phyloP scores from a whole-genome alignment of 352 stramenopile species.

The Phytophthora sp. region DNA sequence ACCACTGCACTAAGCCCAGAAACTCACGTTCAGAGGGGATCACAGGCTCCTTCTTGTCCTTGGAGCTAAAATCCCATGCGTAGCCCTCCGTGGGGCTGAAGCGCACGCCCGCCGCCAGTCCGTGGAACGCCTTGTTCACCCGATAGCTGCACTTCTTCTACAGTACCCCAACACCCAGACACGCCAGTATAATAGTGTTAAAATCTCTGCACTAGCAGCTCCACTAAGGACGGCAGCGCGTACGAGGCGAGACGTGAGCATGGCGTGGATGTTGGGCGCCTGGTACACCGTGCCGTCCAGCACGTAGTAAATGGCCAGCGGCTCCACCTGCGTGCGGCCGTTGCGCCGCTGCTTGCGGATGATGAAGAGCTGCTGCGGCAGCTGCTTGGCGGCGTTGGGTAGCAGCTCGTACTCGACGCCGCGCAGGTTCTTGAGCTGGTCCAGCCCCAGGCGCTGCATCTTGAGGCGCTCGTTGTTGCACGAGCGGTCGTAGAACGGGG shows the following conservation, averaged over 20 bases:
- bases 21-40: slow-evolving; percentile 84
- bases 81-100: slow-evolving; percentile 89
- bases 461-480: slow-evolving; percentile 92
- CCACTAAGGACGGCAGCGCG: no score
- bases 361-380: slow-evolving; percentile 88
- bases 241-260: slow-evolving; percentile 88
- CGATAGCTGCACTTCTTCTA: slow-evolving; percentile 90
- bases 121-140: slow-evolving; percentile 85
- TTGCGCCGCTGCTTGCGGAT: slow-evolving; percentile 87
- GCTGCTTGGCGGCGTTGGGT: slow-evolving; percentile 81
- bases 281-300: slow-evolving; percentile 89
- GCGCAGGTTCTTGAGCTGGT: slow-evolving; percentile 89
- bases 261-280: slow-evolving; percentile 87
- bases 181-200: neutral
- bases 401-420: slow-evolving; percentile 91
- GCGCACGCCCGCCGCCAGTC: slow-evolving; percentile 72
- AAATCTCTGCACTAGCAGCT: no score
- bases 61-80: slow-evolving; percentile 88
- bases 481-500: slow-evolving; percentile 88
- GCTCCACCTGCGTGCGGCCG: slow-evolving; percentile 76
- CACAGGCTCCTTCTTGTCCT: slow-evolving; percentile 84
- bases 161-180: neutral
- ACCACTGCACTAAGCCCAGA: neutral
- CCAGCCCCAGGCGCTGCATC: slow-evolving; percentile 87
- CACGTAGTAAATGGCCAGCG: slow-evolving; percentile 90